These are phyloP conservation scores for Stevia rebaudiana DNA, from an alignment of 140 eudicot species.

Conservation along the genomic window DNA sequence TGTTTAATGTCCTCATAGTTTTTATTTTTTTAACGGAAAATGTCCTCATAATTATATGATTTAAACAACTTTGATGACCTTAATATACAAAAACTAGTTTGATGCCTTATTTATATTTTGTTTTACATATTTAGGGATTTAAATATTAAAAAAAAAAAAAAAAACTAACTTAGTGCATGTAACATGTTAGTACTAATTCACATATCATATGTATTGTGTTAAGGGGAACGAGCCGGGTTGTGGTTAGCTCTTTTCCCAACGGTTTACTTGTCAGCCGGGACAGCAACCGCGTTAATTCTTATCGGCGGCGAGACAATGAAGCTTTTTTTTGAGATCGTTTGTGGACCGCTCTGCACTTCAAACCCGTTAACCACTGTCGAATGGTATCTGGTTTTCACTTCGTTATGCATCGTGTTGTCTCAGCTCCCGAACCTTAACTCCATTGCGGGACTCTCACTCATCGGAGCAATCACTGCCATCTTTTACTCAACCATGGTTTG, in stretches of 20 bases:
- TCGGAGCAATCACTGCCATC: conserved; percentile 88
- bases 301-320: conserved; percentile 94
- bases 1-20: too few relatives aligned
- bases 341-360: conserved; percentile 82
- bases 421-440: conserved; percentile 94
- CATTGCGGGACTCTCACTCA: conserved; percentile 84
- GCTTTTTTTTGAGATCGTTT: conserved; percentile 76
- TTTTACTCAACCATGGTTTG: conserved; percentile 85
- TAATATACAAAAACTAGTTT: too few relatives aligned
- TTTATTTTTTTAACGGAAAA: too few relatives aligned
- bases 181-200: too few relatives aligned
- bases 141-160: too few relatives aligned
- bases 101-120: too few relatives aligned
- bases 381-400: conserved; percentile 91
- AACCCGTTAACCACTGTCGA: conserved; percentile 83
- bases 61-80: too few relatives aligned
- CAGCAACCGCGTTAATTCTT: conserved; percentile 83
- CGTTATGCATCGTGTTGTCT: conserved; percentile 77
- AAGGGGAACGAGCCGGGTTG: conserved; percentile 77
- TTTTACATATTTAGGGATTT: too few relatives aligned
- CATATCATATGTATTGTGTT: neutral
- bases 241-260: conserved; percentile 94
- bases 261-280: conserved; percentile 85
- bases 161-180: too few relatives aligned
- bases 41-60: too few relatives aligned